Evolutionary conservation across 2,329 filamentous ascomycete species (phyloP), one percentile per base, ranked within the genome.

Genomic region (Madurella fahalii): DNA sequence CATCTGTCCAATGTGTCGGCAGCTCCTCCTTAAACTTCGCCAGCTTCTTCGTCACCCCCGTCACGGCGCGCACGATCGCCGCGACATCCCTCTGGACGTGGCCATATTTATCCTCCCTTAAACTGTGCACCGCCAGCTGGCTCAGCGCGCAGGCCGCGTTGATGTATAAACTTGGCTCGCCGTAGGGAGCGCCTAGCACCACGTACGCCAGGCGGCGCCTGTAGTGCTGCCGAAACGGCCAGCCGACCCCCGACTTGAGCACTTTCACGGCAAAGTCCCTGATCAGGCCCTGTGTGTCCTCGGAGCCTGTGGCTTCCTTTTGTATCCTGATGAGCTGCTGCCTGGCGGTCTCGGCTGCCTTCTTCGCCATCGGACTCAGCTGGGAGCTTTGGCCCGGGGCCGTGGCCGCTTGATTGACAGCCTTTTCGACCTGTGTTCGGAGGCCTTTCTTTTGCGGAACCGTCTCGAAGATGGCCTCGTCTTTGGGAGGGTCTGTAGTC

Each of bases 1-100:
- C 73, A 68, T 96, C 91, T 1, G 89, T 92, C 90, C 90, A 95
- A 69, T 94, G 89, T 3, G 83, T 70, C 1, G 82, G 77, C 42
- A 87, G 73, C 2, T 64, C 71, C 8, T 69, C 69, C 60, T 84
- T 78, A 66, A 95, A 90, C 1, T 68, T 72, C 64, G 95, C 86
- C 3, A 96, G 74, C 61, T 83, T 83, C 52, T 75, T 78, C 53
- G 91, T 84, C 0, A 88, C 84, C 0, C 69, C 63, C 0, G 89
- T 92, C 57, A 95, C 82, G 1, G 84, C 82, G 45, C 86, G 82
- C 48, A 96, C 82, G 53, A 95, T 85, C 47, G 73, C 73, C 1
- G 88, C 83, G 2, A 97, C 84, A 60, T 94, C 89, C 42, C 84
- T 79, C 61, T 95, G 87, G n/a, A 95, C 93, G 62, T 89, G 88